phyloP scores from a whole-genome alignment of 2,329 filamentous ascomycete species.

The Verticillium tricorpus region DNA sequence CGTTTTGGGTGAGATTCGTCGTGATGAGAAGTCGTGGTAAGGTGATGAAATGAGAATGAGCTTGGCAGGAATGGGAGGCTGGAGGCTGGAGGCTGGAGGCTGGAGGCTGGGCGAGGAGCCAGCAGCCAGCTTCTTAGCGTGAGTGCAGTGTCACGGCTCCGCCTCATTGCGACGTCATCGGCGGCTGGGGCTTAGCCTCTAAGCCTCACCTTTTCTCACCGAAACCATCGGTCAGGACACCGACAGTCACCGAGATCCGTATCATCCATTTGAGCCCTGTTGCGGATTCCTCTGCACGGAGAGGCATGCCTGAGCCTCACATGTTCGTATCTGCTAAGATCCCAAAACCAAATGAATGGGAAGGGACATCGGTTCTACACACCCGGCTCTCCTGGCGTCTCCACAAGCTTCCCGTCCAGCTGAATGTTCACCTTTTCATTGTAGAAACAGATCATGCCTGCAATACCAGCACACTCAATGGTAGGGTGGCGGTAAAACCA shows the following conservation, averaged over 20 bases:
- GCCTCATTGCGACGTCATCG: background rate
- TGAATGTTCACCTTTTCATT: slow-evolving; percentile 65
- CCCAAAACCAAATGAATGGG: too few species aligned
- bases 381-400: slow-evolving; percentile 18
- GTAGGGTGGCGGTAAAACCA: slow-evolving; percentile 61
- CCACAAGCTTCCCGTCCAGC: slow-evolving; percentile 42
- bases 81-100: too few species aligned
- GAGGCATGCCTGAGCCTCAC: too few species aligned
- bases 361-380: too few species aligned
- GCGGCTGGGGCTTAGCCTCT: background rate
- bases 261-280: too few species aligned
- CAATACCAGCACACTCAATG: slow-evolving; percentile 49
- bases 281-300: too few species aligned
- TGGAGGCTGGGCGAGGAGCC: background rate
- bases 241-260: background rate
- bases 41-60: background rate
- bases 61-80: background rate
- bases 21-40: background rate
- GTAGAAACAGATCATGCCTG: slow-evolving; percentile 59
- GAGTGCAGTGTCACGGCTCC: background rate
- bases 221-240: background rate
- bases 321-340: too few species aligned
- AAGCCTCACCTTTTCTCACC: background rate
- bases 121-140: background rate
- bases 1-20: background rate